Evolutionary conservation across 2,329 filamentous ascomycete genomes (phyloP).

Genomic region (Aspergillus caelatus): DNA sequence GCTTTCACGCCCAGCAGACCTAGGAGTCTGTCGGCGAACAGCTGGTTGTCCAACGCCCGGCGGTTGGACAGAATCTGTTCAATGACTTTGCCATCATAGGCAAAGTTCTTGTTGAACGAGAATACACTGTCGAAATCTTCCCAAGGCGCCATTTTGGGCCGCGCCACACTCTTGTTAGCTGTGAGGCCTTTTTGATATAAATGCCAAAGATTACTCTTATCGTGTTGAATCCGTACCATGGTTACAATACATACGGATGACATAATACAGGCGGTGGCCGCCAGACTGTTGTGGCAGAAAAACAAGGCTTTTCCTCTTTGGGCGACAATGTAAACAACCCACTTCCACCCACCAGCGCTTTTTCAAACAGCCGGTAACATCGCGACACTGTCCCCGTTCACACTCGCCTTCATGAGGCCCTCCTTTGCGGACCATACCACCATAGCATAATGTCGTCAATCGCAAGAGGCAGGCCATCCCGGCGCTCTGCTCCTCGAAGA

Average conservation of each 20-base stretch:
- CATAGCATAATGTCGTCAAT: slow-evolving; percentile 41
- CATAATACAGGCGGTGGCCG: slow-evolving; percentile 28
- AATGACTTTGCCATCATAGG: slow-evolving; percentile 63
- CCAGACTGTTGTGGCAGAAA: slow-evolving; percentile 38
- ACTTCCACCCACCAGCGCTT: slow-evolving; percentile 29
- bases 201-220: neutral
- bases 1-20: slow-evolving; percentile 69
- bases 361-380: slow-evolving; percentile 15
- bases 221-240: slow-evolving; percentile 18
- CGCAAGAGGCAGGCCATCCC: slow-evolving; percentile 56
- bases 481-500: slow-evolving; percentile 66
- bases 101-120: slow-evolving; percentile 59
- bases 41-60: slow-evolving; percentile 66
- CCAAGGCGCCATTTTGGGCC: slow-evolving; percentile 49
- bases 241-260: slow-evolving; percentile 17
- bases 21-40: slow-evolving; percentile 81
- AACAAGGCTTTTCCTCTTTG: slow-evolving; percentile 34
- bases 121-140: slow-evolving; percentile 72
- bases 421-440: slow-evolving; percentile 19
- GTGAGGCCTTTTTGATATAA: neutral
- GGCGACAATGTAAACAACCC: slow-evolving; percentile 43
- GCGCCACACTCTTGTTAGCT: neutral
- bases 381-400: slow-evolving; percentile 14
- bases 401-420: slow-evolving; percentile 32
- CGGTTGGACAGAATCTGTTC: slow-evolving; percentile 69